These are phyloP conservation scores for Plasmopara viticola DNA, from an alignment of 352 stramenopile species.

Conservation along the genomic window DNA sequence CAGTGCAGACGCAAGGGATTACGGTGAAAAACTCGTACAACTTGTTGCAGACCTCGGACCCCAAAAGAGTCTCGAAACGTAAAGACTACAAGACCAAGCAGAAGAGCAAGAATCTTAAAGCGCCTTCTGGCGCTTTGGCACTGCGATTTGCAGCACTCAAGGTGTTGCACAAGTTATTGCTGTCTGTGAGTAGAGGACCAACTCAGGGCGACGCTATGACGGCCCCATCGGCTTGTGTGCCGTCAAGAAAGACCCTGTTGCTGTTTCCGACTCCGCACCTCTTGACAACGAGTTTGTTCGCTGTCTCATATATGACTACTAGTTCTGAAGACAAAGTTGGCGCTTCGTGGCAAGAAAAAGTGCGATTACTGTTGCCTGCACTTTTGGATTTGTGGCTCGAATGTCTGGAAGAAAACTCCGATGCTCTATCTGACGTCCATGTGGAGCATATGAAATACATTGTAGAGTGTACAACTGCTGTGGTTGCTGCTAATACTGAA, in stretches of 20 bases:
- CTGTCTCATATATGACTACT: constrained; percentile 10
- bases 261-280: constrained; percentile 42
- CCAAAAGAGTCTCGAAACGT: constrained; percentile 9
- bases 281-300: constrained; percentile 27
- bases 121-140: constrained; percentile 33
- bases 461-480: constrained; percentile 58
- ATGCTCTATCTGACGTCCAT: constrained; percentile 53
- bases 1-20: constrained; percentile 60
- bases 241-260: constrained; percentile 38
- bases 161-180: constrained; percentile 59
- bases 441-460: constrained; percentile 74
- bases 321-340: constrained; percentile 13
- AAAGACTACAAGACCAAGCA: constrained; percentile 17
- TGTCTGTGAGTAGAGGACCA: constrained; percentile 30
- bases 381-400: constrained; percentile 77
- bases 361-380: constrained; percentile 41
- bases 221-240: constrained; percentile 16
- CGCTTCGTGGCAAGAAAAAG: constrained; percentile 71
- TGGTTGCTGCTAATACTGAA: constrained; percentile 42
- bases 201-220: not conserved
- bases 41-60: constrained; percentile 25
- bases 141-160: constrained; percentile 56
- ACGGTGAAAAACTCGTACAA: constrained; percentile 78
- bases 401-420: constrained; percentile 45
- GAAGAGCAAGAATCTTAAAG: constrained; percentile 44